Base-by-base conservation (phyloP, 805 yeast species). In the Pichia californica region DNA sequence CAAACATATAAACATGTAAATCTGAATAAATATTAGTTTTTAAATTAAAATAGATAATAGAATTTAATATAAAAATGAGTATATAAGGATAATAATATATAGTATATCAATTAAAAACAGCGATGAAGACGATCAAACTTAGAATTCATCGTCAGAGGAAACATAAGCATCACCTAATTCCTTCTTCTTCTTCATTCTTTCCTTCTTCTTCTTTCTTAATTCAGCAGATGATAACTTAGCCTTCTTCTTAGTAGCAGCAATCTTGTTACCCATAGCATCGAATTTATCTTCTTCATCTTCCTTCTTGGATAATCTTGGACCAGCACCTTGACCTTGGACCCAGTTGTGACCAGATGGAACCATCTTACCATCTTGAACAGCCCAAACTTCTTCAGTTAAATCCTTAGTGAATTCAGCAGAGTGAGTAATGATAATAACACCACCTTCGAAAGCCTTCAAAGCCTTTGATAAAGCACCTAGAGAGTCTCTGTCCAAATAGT, bases 201-300 rank as follows among this genome's bases (percentile, higher is more conserved):
- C 99, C 95, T 93, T 93, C 97, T 93, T 93, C 96, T 93, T 93
- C 96, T 93, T 93, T 83, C 99, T 88, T 71, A 91, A 79, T 75
- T 93, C 99, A 57, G 99, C 97, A 69, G 98, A 88, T 59, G 97
- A 86, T 68, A 93, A 80, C 86, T 93, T 93, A 73, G 79, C 78
- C 83, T 85, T 89, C 94, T 93, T 93, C 85, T 88, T 87, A 70
- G 77, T 87, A 69, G 85, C 75, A 65, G 88, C 89, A 73, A 93
- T 81, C 94, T 93, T 93, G 96, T 93, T 93, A 80, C 99, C 99
- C 94, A 93, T 88, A 66, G 98, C 99, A 77, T 93, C 99, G 77
- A 93, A 91, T 76, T 89, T 87, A 71, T 91, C 98, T 70, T 84
- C 99, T 74, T 89, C 91, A 50, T 78, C 97, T 50, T 85, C 61